Base-by-base conservation (phyloP, 2,329 filamentous ascomycete species). In the Fusarium multiceps region DNA sequence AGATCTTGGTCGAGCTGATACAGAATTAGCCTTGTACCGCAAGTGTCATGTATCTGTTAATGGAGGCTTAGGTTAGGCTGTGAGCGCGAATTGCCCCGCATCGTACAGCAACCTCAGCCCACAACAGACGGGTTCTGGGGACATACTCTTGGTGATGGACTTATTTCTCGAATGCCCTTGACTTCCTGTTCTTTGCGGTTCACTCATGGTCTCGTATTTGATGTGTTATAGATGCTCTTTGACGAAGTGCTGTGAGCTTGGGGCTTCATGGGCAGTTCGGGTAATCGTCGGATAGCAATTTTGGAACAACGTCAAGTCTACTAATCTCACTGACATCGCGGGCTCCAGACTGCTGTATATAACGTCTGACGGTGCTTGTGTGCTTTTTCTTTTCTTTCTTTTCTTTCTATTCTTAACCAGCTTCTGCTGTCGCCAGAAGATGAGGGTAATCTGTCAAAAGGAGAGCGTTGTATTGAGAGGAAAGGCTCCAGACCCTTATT, bases 1-100 rank as follows among this genome's bases (percentile, higher is more conserved):
- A 43, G 90, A 89, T 53, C 91, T 85, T 11, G 90, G 87, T 46
- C 90, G 82, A n/a, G 86, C 87, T 88, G 71, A 23, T 25, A 23
- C 47, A 72, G 41, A 70, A 73, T 75, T 51, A 74, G 72, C 40
- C 13, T 6, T 48, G 50, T 49, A 37, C 25, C 30, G 30, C 43
- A 13, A 4, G 20, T n/a, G 25, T 43, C 13, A 41, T 7, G n/a
- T 13, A 53, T 21, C 16, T 53, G 34, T 28, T 53, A 53, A 42
- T 42, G 34, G n/a, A 28, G 49, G n/a, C 23, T 16, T 53, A 41
- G 34, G 49, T 53, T 27, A 42, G 34, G 34, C 13, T 27, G 13
- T 5, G 34, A 42, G 37, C 23, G 14, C n/a, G 54, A 56, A 28
- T 49, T 18, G 54, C 8, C 18, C n/a, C 21, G 4, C 43, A 16